A percentile compares a stretch with the other conserved stretches of the same genome.
Conservation (phyloP, 2,329 filamentous ascomycete species). For the Pseudodiploospora longispora region DNA sequence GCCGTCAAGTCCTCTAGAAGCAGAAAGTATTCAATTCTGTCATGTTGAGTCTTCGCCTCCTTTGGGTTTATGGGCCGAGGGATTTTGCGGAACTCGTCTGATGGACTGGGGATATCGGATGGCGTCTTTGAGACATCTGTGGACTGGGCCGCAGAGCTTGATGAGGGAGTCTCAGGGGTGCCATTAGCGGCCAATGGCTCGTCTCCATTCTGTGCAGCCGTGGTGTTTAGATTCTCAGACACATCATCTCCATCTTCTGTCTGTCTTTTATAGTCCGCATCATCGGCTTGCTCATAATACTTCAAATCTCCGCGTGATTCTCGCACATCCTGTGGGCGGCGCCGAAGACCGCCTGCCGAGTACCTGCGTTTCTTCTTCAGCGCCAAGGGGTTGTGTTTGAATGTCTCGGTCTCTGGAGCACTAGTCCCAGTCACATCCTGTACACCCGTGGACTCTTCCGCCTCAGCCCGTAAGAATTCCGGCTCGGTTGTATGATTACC, state of each 20-base stretch:
- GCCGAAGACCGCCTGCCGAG: slow-evolving; percentile 75
- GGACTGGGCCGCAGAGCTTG: slow-evolving; percentile 24
- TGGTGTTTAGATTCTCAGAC: neutral
- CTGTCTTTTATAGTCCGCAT: slow-evolving; percentile 69
- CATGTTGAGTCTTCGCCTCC: slow-evolving; percentile 57
- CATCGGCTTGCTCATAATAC: slow-evolving; percentile 84
- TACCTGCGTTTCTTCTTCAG: slow-evolving; percentile 61
- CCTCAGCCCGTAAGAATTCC: slow-evolving; percentile 18
- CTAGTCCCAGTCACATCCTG: slow-evolving; percentile 56
- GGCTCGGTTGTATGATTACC: slow-evolving; percentile 25
- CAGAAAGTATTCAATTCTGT: slow-evolving; percentile 84
- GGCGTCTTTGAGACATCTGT: slow-evolving; percentile 20
- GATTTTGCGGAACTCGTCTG: slow-evolving; percentile 32
- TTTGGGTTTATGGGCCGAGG: slow-evolving; percentile 65
- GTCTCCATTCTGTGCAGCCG: neutral
- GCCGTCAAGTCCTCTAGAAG: slow-evolving; percentile 91
- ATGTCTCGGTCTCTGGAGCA: slow-evolving; percentile 53
- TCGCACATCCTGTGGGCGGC: slow-evolving; percentile 64
- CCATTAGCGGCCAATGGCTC: neutral
- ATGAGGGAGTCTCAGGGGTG: neutral
- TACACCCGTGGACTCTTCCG: slow-evolving; percentile 30
- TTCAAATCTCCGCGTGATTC: slow-evolving; percentile 70
- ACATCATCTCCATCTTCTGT: slow-evolving; percentile 12
- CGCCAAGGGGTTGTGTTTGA: slow-evolving; percentile 32
- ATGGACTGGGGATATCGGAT: slow-evolving; percentile 30